phyloP scores from a whole-genome alignment of 352 stramenopile genomes.

The Globisporangium ultimum region DNA sequence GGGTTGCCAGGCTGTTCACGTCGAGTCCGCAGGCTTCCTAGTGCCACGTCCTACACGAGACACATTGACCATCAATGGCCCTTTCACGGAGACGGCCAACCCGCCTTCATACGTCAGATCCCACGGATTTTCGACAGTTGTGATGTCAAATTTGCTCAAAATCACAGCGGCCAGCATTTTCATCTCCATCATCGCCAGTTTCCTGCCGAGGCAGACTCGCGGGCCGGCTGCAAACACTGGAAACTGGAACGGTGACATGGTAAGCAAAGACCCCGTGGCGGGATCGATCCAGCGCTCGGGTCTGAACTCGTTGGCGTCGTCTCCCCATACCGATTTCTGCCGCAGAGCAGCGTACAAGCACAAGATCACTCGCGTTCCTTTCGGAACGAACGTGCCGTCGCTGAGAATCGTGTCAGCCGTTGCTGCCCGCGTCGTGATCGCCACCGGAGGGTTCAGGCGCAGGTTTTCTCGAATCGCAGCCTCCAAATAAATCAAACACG shows the following conservation, averaged over 20 bases:
- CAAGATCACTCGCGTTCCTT: constrained; percentile 18
- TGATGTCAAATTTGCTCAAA: not conserved
- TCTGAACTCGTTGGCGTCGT: constrained; percentile 18
- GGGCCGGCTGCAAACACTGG: too few relatives aligned
- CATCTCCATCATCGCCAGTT: too few relatives aligned
- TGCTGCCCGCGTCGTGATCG: constrained; percentile 1
- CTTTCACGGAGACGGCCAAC: not conserved
- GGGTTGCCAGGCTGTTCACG: not conserved
- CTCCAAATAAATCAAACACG: constrained; percentile 45
- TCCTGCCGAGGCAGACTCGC: too few relatives aligned
- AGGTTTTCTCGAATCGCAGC: constrained; percentile 52
- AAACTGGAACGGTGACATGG: too few relatives aligned
- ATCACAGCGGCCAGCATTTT: too few relatives aligned
- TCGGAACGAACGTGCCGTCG: constrained; percentile 42
- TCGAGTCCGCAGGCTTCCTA: not conserved
- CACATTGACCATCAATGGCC: constrained; percentile 3
- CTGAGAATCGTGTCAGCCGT: constrained; percentile 30
- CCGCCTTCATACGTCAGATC: constrained; percentile 2
- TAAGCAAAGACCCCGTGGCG: too few relatives aligned
- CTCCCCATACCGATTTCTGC: constrained; percentile 33
- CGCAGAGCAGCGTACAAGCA: constrained; percentile 21
- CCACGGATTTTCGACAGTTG: constrained; percentile 2
- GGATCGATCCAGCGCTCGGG: too few relatives aligned
- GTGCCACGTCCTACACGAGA: not conserved
- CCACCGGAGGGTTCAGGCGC: constrained; percentile 33